phyloP scores from a whole-genome alignment of 345 rosid genomes.

The Acer yangbiense region DNA sequence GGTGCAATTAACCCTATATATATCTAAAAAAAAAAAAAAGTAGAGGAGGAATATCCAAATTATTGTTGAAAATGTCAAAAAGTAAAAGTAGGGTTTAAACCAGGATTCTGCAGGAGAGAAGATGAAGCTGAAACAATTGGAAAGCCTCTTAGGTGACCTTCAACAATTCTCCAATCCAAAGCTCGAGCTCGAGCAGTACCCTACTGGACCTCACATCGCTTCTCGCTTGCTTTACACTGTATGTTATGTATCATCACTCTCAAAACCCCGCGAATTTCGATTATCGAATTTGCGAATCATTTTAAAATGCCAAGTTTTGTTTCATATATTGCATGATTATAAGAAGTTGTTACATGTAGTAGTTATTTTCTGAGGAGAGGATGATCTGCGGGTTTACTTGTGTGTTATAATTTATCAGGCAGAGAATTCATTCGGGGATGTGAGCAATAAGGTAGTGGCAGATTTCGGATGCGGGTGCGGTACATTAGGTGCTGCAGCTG shows the following conservation, averaged over 20 bases:
- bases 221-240: slow-evolving; percentile 93
- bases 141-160: slow-evolving; percentile 71
- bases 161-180: slow-evolving; percentile 77
- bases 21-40: neutral
- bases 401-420: slow-evolving; percentile 49
- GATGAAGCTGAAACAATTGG: slow-evolving; percentile 94
- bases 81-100: neutral
- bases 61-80: neutral
- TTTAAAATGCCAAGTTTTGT: neutral
- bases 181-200: slow-evolving; percentile 95
- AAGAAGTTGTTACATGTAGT: neutral
- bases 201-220: slow-evolving; percentile 95
- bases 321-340: neutral
- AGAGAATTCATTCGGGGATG: slow-evolving; percentile 86
- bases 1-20: no score
- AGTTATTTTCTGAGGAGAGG: neutral
- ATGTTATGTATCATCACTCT: neutral
- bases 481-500: slow-evolving; percentile 83
- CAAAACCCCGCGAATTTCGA: neutral
- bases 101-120: slow-evolving; percentile 6
- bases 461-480: slow-evolving; percentile 99
- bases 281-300: neutral
- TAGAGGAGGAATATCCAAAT: neutral
- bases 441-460: slow-evolving; percentile 67
- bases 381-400: neutral